Conservation (phyloP, 495 filamentous ascomycete genomes). For the Staphylotrichum tortipilum region DNA sequence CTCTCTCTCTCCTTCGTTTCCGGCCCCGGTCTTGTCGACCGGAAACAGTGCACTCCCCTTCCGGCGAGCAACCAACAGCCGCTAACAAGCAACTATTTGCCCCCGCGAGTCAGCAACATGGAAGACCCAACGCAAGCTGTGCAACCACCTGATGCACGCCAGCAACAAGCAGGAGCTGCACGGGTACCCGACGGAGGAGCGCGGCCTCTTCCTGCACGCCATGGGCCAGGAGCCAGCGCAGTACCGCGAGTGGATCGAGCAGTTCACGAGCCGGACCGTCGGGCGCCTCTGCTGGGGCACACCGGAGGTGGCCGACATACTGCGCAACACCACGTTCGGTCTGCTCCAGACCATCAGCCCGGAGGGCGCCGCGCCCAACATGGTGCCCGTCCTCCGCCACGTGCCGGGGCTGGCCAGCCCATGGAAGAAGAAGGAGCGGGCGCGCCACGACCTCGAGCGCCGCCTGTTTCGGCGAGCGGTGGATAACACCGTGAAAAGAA, state of each 20-base stretch:
- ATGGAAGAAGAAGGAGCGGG: constrained; percentile 44
- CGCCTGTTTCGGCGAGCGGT: constrained; percentile 33
- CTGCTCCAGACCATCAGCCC: constrained; percentile 51
- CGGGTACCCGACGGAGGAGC: constrained; percentile 45
- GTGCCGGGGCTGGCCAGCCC: constrained; percentile 37
- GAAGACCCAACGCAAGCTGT: constrained; percentile 52
- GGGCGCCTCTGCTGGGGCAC: constrained; percentile 52
- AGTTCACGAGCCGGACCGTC: constrained; percentile 52
- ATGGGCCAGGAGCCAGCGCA: constrained; percentile 32
- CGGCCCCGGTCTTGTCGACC: too few relatives aligned
- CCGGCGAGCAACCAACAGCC: too few relatives aligned
- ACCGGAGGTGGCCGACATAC: constrained; percentile 35
- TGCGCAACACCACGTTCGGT: constrained; percentile 48
- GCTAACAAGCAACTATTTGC: too few relatives aligned
- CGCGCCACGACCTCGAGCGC: constrained; percentile 35
- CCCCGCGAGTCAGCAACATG: constrained; percentile 47
- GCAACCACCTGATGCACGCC: constrained; percentile 45
- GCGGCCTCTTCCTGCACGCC: constrained; percentile 45
- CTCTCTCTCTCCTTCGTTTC: too few relatives aligned
- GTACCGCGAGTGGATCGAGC: constrained; percentile 49
- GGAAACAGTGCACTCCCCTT: too few relatives aligned
- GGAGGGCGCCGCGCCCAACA: constrained; percentile 46
- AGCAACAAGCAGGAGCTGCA: constrained; percentile 37
- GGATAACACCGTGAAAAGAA: too few relatives aligned
- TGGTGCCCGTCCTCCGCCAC: constrained; percentile 36